Conservation (phyloP, 352 stramenopile genomes). For the Phytophthora vignae region DNA sequence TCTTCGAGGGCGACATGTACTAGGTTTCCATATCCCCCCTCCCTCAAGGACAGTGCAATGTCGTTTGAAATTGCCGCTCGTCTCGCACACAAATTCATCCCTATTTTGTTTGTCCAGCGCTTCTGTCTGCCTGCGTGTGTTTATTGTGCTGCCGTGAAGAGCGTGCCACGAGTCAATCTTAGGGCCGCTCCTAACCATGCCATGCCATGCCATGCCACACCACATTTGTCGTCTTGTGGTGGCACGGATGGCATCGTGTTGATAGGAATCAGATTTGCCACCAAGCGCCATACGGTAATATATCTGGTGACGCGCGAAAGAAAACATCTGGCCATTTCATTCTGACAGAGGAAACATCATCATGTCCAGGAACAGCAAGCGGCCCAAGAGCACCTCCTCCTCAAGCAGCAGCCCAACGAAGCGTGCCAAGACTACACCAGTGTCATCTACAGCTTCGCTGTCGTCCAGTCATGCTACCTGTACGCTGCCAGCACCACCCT, state of each 20-base stretch:
- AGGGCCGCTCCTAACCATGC: not conserved
- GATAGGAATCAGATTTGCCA: not conserved
- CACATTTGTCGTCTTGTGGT: not conserved
- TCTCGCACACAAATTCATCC: constrained; percentile 37
- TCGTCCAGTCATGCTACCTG: too few relatives aligned
- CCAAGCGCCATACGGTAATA: not conserved
- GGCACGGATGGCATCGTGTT: not conserved
- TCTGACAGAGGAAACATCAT: too few relatives aligned
- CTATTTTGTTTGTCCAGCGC: constrained; percentile 39
- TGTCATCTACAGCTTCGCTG: too few relatives aligned
- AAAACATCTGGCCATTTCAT: too few relatives aligned
- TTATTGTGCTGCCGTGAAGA: too few relatives aligned
- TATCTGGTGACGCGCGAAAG: too few relatives aligned
- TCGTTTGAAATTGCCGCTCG: constrained; percentile 28
- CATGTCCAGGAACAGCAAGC: too few relatives aligned
- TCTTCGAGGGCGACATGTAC: constrained; percentile 93
- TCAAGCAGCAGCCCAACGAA: too few relatives aligned
- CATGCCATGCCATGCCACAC: not conserved
- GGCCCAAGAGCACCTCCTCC: too few relatives aligned
- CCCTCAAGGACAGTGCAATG: constrained; percentile 27
- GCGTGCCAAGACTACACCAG: too few relatives aligned
- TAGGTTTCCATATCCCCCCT: constrained; percentile 43
- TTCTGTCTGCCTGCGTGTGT: not conserved
- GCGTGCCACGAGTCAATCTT: too few relatives aligned
- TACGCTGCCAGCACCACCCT: too few relatives aligned